Evolutionary conservation across 225 moss, liverwort and hornwort species (phyloP), one percentile per base, ranked within the genome.

Genomic region (Asterella californica): DNA sequence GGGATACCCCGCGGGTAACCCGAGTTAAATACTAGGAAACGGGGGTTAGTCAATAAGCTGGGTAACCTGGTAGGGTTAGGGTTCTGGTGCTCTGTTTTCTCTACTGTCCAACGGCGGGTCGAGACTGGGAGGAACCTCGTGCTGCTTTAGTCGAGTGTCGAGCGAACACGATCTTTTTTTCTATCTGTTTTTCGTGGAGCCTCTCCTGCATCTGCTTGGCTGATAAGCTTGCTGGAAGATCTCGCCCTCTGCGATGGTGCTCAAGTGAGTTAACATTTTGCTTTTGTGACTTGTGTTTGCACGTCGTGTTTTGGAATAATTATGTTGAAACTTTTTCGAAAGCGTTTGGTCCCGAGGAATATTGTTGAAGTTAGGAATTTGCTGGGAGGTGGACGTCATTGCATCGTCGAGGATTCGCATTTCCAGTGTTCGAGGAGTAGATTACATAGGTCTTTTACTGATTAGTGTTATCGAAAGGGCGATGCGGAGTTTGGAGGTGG

Each of bases 161-260:
- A 45, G 71, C 2, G 3, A 7, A 10, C 1, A 37, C 15, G 15
- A 17, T n/a, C n/a, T n/a, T 18, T 57, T 54, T 75, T 54, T 19
- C 36, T 29, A 0, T 15, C 27, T 32, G 48, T 10, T 9, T 72
- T 72, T 50, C 36, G 12, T 27, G 55, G 19, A 49, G 48, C 53
- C 30, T 30, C 57, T 54, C 15, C 75, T 57, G 27, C 33, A 14
- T 53, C 11, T 34, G 33, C 27, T 30, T 15, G n/a, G n/a, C n/a
- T n/a, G 4, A 72, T 15, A 11, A 15, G 52, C 21, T 57, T 24
- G 75, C 34, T 32, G 52, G 30, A 14, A 4, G 6, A 15, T n/a
- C 14, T 36, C 15, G 17, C 15, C 36, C 21, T 54, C 21, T 33
- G 34, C 75, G 33, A 75, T 75, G 75, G 75, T 75, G 75, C 75